phyloP scores from a whole-genome alignment of 371 early-diverging fungal genomes.

The Dentiscutata heterogama region DNA sequence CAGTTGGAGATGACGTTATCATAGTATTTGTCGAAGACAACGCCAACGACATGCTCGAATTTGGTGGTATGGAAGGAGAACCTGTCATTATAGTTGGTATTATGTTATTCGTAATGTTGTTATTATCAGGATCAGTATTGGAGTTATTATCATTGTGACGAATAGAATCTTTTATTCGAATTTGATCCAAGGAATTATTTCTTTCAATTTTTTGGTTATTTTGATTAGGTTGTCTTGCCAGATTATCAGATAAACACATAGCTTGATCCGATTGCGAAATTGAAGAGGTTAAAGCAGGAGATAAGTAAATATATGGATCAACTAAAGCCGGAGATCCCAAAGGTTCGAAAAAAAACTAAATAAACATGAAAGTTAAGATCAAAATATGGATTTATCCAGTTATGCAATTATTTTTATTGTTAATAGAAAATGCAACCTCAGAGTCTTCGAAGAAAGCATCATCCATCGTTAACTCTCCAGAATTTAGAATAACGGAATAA shows the following conservation, averaged over 20 bases:
- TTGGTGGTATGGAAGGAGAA: not conserved
- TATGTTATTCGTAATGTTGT: not conserved
- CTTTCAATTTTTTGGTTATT: not conserved
- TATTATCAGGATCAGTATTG: not conserved
- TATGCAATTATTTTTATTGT: not conserved
- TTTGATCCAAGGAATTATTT: not conserved
- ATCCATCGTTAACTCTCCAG: not conserved
- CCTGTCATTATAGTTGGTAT: constrained; percentile 10
- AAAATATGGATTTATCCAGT: not conserved
- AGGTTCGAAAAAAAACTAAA: not conserved
- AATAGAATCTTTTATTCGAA: too few relatives aligned
- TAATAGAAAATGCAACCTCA: constrained; percentile 4
- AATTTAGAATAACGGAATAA: not conserved
- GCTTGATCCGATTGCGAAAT: constrained; percentile 11
- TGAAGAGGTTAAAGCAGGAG: not conserved
- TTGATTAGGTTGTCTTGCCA: not conserved
- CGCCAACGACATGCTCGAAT: not conserved
- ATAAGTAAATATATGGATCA: not conserved
- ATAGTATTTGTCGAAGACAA: not conserved
- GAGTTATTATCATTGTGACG: not conserved
- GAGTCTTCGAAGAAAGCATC: not conserved
- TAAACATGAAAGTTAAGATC: not conserved
- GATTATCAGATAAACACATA: not conserved
- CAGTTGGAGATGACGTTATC: not conserved
- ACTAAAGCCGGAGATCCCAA: not conserved